Base-by-base conservation (phyloP, 108 stramenopile species). In the Cyclotella kingstonii region DNA sequence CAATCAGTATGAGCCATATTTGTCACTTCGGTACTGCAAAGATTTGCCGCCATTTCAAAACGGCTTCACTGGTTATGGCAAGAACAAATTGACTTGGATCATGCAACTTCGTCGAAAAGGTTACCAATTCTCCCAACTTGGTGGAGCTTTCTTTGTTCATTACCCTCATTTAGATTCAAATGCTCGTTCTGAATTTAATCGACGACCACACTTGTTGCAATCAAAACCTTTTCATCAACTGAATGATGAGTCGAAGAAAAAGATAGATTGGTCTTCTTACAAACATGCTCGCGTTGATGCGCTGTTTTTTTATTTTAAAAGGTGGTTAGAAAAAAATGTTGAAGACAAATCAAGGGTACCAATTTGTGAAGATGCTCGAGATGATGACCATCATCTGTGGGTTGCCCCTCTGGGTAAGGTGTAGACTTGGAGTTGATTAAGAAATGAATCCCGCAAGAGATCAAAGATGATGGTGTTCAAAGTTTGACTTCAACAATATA, bases 1-100 rank as follows among this genome's bases (percentile, higher is more conserved):
- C 46, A 80, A 90, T 62, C 84, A 87, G 8, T 94, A 90, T 51
- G 93, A 94, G 70, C 93, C 93, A n/a, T 94, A 90, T 54, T 41
- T 94, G 54, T 76, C 74, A 12, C 3, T 93, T 2, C 73, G 87
- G 25, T 89, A 82, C 40, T 93, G 89, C 47, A 62, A 47, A n/a
- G 70, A 83, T 17, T 33, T 90, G 30, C 92, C 92, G 19, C 87
- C 86, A 8, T 93, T 87, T 61, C 85, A 89, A 54, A 64, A 73
- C 54, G 71, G 70, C n/a, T 90, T 93, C 54, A 68, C 78, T 0
- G 92, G 92, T 0, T 93, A 93, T 54, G 92, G 92, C 3, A 90
- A 90, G 51, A 93, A 93, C 44, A 93, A 36, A 44, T 28, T 58
- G 59, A 43, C 47, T 12, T 87, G 86, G 87, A 80, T 82, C 28